These are phyloP conservation scores for Amanita brunnescens DNA, from an alignment of 768 basidiomycete genomes.

Conservation along the genomic window DNA sequence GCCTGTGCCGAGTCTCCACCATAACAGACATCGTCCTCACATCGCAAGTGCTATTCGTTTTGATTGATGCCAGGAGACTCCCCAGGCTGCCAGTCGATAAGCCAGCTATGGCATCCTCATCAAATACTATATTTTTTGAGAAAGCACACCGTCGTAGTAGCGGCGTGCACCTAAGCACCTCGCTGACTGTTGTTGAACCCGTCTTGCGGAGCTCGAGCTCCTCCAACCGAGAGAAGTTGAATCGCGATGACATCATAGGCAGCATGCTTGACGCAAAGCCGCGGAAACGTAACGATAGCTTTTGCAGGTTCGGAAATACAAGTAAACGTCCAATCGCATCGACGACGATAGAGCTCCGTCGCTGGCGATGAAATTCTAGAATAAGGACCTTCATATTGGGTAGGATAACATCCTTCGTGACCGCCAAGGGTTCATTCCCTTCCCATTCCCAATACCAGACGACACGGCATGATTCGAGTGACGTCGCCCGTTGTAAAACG, in stretches of 20 bases:
- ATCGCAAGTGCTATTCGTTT: background rate
- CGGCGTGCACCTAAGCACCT: background rate
- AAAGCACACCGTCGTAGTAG: background rate
- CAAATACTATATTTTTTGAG: background rate
- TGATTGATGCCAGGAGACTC: background rate
- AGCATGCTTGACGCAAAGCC: background rate
- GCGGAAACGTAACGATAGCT: background rate
- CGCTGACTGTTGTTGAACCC: background rate
- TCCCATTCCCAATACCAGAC: background rate
- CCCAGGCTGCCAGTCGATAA: background rate
- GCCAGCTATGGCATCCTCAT: background rate
- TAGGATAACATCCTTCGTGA: background rate
- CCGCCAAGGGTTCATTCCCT: background rate
- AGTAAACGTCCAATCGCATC: background rate
- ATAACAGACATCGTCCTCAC: background rate
- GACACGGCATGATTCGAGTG: background rate
- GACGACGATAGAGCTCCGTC: background rate
- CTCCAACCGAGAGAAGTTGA: constrained; percentile 1
- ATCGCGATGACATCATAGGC: background rate
- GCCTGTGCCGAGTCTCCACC: background rate
- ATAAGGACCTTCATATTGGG: constrained; percentile 1
- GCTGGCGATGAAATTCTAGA: background rate
- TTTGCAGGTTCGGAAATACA: background rate
- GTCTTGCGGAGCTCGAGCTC: background rate
- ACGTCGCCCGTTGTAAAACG: background rate